A percentile compares a stretch with the other conserved stretches of the same genome.
phyloP scores from a whole-genome alignment of 2,329 filamentous ascomycete genomes.

The Xylaria digitata region DNA sequence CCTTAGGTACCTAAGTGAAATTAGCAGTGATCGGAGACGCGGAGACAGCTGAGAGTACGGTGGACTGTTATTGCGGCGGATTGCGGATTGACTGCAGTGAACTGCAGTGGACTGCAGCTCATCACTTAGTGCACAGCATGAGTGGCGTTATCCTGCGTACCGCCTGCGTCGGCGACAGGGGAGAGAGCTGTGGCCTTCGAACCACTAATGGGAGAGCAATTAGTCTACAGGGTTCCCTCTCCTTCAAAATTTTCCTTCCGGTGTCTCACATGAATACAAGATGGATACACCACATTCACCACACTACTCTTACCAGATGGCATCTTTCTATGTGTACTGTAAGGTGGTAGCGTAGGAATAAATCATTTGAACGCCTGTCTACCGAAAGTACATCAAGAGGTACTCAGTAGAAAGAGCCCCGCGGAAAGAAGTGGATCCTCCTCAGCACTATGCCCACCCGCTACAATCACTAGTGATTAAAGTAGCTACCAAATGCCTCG shows the following conservation, averaged over 20 bases:
- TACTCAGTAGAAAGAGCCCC: conserved; percentile 12
- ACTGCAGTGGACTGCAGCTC: conserved; percentile 12
- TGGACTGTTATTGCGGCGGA: too few species aligned
- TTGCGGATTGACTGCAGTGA: neutral
- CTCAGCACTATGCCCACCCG: conserved; percentile 2
- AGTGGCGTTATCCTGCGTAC: conserved; percentile 29
- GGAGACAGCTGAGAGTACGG: conserved; percentile 12
- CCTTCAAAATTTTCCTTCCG: conserved; percentile 21
- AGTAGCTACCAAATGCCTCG: conserved; percentile 18
- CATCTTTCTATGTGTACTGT: too few species aligned
- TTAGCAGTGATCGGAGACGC: conserved; percentile 3
- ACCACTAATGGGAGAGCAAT: neutral
- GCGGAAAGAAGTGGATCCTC: conserved; percentile 18
- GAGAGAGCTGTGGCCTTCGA: neutral
- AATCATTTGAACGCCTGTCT: too few species aligned
- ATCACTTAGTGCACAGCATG: conserved; percentile 16
- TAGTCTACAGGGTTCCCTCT: conserved; percentile 23
- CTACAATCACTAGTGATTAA: neutral
- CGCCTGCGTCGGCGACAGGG: too few species aligned
- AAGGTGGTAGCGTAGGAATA: too few species aligned
- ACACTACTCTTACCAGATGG: too few species aligned
- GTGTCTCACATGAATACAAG: conserved; percentile 14
- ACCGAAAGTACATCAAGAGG: too few species aligned
- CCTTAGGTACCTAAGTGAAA: too few species aligned
- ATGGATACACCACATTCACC: too few species aligned